Evolutionary conservation across 2,329 filamentous ascomycete genomes (phyloP).

Genomic region (Cylindrodendrum hubeiense): DNA sequence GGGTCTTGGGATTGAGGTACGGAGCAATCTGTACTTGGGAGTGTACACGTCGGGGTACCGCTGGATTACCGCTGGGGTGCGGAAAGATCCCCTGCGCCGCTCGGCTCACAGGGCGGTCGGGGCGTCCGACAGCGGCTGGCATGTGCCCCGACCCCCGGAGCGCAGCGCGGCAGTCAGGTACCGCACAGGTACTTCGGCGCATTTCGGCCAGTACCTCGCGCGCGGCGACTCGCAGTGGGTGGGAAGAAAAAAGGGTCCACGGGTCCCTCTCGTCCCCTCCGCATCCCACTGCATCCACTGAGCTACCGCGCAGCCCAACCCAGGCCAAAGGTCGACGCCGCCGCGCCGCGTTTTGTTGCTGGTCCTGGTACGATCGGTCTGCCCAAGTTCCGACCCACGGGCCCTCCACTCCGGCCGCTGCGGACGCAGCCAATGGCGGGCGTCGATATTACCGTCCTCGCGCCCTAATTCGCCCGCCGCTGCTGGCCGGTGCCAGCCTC

Average conservation of each 20-base stretch:
- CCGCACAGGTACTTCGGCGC: background rate
- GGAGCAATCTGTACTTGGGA: background rate
- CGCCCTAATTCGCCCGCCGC: constrained; percentile 42
- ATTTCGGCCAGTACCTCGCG: background rate
- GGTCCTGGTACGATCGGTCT: constrained; percentile 41
- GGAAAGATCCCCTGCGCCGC: background rate
- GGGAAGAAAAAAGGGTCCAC: constrained; percentile 1
- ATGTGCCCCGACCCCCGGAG: background rate
- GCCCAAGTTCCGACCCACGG: constrained; percentile 40
- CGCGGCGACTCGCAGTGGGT: constrained; percentile 8
- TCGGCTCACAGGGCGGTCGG: background rate
- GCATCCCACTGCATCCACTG: constrained; percentile 1
- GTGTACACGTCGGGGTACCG: background rate
- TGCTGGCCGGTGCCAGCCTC: background rate
- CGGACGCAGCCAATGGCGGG: constrained; percentile 42
- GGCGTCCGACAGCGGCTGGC: background rate
- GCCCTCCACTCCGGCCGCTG: constrained; percentile 8
- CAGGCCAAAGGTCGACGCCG: constrained; percentile 11
- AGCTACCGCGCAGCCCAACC: background rate
- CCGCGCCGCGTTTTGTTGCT: constrained; percentile 2
- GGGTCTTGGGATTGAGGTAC: constrained; percentile 4
- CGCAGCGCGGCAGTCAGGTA: background rate
- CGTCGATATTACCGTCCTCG: constrained; percentile 45
- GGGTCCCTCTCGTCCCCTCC: constrained; percentile 2
- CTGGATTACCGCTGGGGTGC: background rate